Base-by-base conservation (phyloP, 2,329 filamentous ascomycete genomes). In the Emydomyces testavorans region DNA sequence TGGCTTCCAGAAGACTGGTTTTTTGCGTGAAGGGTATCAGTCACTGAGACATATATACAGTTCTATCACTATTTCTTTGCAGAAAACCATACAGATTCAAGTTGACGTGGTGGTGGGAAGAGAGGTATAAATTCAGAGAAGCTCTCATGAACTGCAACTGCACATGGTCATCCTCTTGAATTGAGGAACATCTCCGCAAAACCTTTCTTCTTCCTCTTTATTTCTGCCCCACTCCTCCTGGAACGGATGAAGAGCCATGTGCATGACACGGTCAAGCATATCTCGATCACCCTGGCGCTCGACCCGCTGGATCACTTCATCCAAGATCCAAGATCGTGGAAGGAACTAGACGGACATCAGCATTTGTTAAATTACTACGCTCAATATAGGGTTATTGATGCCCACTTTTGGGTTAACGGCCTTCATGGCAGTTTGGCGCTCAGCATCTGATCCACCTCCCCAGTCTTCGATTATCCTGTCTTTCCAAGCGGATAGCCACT, bases 271-370 rank as follows among this genome's bases (percentile, higher is more conserved):
- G 10, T 77, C 72, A 37, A 98, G 64, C 29, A 96, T 80, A 6
- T 88, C 82, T 48, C 85, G 74, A 59, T 98, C 89, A 2, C 80
- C 79, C 44, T 82, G 79, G 62, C 85, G 85, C 65, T 96, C 87
- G 0, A 96, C 89, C 7, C 86, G 77, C 38, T 83, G 78, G 55
- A 98, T 96, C 11, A 98, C 65, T 65, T 98, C 92, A 62, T 96
- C 90, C 16, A 98, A 72, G 44, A 98, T 78, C 89, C 90, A 98
- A 15, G 84, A 82, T 39, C 88, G 78, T 0, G 92, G 87, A 0
- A 95, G 73, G 59, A 98, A 98, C 69, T 77, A 47, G 6, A 23
- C 18, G 2, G 36, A 23, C 23, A 41, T 54, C 18, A 43, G 6
- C 4, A 38, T 7, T 4, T 35, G 4, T 4, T 3, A 13, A 21